Evolutionary conservation across 1,284 basidiomycete genomes (phyloP).

Genomic region (Retiboletus fuscus): DNA sequence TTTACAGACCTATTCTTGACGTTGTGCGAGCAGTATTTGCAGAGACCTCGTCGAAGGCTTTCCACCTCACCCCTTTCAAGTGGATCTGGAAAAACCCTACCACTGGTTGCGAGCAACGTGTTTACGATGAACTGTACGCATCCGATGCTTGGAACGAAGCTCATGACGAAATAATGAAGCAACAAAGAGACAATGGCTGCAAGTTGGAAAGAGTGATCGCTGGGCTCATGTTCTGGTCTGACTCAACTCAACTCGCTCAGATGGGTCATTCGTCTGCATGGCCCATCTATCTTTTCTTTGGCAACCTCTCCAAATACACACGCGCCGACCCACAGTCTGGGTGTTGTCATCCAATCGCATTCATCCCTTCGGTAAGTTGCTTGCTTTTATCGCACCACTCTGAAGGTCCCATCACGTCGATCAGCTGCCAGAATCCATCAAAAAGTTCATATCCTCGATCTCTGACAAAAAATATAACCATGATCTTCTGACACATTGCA

Average conservation of each 20-base stretch:
- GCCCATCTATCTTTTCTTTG: slow-evolving; percentile 48
- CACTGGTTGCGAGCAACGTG: slow-evolving; percentile 3
- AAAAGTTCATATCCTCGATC: too few relatives aligned
- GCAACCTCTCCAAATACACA: too few relatives aligned
- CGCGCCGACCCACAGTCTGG: not conserved
- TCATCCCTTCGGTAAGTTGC: too few relatives aligned
- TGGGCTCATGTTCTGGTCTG: slow-evolving; percentile 52
- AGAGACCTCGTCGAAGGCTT: not conserved
- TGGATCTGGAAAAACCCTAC: slow-evolving; percentile 17
- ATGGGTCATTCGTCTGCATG: slow-evolving; percentile 52
- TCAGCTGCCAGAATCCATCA: too few relatives aligned
- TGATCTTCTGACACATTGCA: too few relatives aligned
- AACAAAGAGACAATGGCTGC: too few relatives aligned
- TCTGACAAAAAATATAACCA: too few relatives aligned
- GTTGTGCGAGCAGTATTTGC: not conserved
- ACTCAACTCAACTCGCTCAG: slow-evolving; percentile 51
- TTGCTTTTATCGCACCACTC: too few relatives aligned
- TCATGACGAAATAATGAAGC: too few relatives aligned
- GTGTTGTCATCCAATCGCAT: not conserved
- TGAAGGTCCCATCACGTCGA: too few relatives aligned
- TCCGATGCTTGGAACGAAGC: slow-evolving; percentile 27
- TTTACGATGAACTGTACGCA: slow-evolving; percentile 30
- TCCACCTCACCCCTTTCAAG: slow-evolving; percentile 10
- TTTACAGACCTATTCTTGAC: not conserved
- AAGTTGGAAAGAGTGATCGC: too few relatives aligned